Evolutionary conservation across 2,329 filamentous ascomycete genomes (phyloP).

Genomic region (Fusarium pilosicola): DNA sequence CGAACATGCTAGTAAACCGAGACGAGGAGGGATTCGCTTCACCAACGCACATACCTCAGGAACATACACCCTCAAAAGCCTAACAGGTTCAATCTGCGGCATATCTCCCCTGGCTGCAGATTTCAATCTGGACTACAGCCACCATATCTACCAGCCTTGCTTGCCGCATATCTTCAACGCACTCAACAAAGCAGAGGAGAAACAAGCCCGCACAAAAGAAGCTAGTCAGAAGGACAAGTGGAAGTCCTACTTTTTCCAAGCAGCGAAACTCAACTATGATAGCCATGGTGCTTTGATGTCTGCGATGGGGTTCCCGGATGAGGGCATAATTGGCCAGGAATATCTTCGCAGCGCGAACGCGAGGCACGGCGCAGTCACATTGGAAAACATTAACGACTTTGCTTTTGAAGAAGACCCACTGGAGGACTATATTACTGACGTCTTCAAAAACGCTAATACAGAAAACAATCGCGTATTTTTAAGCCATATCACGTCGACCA

Average conservation of each 20-base stretch:
- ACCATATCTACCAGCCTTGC: constrained; percentile 57
- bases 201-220: neutral
- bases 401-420: constrained; percentile 45
- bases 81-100: constrained; percentile 54
- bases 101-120: constrained; percentile 53
- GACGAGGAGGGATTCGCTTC: constrained; percentile 52
- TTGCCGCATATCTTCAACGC: constrained; percentile 52
- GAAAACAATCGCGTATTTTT: constrained; percentile 47
- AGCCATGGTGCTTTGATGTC: constrained; percentile 46
- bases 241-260: constrained; percentile 34
- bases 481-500: constrained; percentile 49
- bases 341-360: constrained; percentile 43
- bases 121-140: constrained; percentile 53
- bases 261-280: constrained; percentile 46
- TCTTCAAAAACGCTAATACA: constrained; percentile 41
- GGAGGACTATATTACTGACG: constrained; percentile 46
- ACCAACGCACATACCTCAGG: constrained; percentile 53
- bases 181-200: constrained; percentile 39
- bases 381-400: constrained; percentile 49
- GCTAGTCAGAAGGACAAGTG: constrained; percentile 35
- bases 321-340: constrained; percentile 43
- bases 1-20: constrained; percentile 23
- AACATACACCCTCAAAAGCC: constrained; percentile 56
- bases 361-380: constrained; percentile 42
- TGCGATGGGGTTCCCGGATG: constrained; percentile 43